Percentiles rank a stretch among this genome's conserved stretches.
Evolutionary conservation across 441 rosid species (phyloP).

Genomic region (Pelargonium citronellum): DNA sequence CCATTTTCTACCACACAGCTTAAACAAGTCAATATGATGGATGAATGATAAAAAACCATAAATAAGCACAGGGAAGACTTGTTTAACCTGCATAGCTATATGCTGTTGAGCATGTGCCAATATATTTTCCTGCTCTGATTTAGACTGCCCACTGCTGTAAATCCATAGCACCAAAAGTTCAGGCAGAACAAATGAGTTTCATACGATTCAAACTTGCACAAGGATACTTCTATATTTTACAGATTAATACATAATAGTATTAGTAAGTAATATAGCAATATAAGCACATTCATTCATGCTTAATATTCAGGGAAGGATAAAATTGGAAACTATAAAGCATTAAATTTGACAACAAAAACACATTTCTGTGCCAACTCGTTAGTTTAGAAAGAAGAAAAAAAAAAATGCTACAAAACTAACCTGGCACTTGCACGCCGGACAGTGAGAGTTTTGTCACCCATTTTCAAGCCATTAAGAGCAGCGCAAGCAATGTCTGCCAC

Average conservation of each 20-base stretch:
- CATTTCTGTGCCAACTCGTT: background rate
- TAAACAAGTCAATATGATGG: constrained; percentile 10
- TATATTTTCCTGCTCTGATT: constrained; percentile 30
- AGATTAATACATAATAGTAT: background rate
- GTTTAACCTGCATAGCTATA: constrained; percentile 31
- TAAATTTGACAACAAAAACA: background rate
- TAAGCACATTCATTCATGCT: background rate
- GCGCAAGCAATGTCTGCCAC: constrained; percentile 37
- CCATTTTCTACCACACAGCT: constrained; percentile 22
- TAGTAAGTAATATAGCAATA: background rate
- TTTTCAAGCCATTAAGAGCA: constrained; percentile 34
- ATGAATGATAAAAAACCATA: constrained; percentile 2
- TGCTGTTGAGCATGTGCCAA: constrained; percentile 33
- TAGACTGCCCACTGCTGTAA: constrained; percentile 27
- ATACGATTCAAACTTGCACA: constrained; percentile 4
- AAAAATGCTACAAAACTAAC: constrained; percentile 14
- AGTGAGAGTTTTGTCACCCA: constrained; percentile 35
- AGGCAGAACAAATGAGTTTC: background rate
- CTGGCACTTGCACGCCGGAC: constrained; percentile 33
- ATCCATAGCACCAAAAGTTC: constrained; percentile 8
- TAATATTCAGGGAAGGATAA: background rate
- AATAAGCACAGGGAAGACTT: background rate
- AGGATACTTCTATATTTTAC: background rate
- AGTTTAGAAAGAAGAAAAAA: background rate
- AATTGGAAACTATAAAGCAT: background rate